Conservation (phyloP, 148 eudicot species). For the Rhododendron ovatum region DNA sequence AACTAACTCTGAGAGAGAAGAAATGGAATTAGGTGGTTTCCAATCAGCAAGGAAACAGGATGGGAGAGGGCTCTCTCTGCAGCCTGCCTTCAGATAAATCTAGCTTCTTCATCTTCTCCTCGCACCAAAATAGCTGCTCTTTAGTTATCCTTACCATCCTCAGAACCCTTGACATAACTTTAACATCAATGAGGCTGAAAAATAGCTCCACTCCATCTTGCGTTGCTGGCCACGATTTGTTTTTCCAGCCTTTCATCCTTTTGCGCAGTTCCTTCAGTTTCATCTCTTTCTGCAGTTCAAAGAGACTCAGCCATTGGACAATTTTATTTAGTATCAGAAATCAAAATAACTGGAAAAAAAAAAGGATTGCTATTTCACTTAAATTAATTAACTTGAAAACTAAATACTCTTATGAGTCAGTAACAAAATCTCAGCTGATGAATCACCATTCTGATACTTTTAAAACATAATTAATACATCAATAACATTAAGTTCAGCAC, state of each 20-base stretch:
- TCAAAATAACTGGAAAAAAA: background rate
- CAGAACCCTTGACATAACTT: constrained; percentile 59
- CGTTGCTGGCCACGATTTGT: constrained; percentile 71
- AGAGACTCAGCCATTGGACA: background rate
- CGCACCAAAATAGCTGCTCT: constrained; percentile 90
- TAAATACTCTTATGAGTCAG: background rate
- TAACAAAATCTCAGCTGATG: background rate
- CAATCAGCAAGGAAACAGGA: constrained; percentile 74
- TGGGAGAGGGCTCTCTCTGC: constrained; percentile 83
- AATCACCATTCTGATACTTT: background rate
- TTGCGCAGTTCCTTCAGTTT: constrained; percentile 79
- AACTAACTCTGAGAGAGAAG: background rate
- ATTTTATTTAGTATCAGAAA: background rate
- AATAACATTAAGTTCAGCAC: background rate
- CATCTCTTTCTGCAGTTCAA: constrained; percentile 57
- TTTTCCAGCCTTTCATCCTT: constrained; percentile 67
- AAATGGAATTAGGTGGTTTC: background rate
- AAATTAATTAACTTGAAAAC: background rate
- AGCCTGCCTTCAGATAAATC: constrained; percentile 56
- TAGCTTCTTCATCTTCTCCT: constrained; percentile 81
- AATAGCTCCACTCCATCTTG: constrained; percentile 66
- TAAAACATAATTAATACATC: background rate
- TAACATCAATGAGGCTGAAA: constrained; percentile 63
- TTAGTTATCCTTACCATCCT: constrained; percentile 63
- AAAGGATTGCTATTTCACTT: background rate